A percentile compares a stretch with the other conserved stretches of the same genome.
phyloP scores from a whole-genome alignment of 2,329 filamentous ascomycete genomes.

The Colletotrichum graminicola region DNA sequence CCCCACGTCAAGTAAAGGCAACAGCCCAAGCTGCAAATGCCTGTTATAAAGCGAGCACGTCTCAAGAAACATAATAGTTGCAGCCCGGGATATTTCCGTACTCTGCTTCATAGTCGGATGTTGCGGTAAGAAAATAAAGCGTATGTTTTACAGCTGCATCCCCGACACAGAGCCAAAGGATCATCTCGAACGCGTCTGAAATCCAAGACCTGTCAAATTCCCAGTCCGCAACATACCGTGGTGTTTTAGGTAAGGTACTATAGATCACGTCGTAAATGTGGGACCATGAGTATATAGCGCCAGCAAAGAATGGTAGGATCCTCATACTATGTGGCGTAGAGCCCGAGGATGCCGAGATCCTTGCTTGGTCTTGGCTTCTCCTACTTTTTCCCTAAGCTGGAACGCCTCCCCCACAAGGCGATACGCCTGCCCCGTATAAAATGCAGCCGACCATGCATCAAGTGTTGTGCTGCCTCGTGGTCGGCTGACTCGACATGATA shows the following conservation, averaged over 20 bases:
- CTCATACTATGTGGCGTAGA: too few species aligned
- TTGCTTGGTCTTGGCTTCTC: neutral
- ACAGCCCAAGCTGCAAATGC: neutral
- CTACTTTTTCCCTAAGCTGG: neutral
- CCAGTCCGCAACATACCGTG: neutral
- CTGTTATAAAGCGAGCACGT: constrained; percentile 16
- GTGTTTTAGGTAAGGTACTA: neutral
- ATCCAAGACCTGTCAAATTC: neutral
- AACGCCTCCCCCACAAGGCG: too few species aligned
- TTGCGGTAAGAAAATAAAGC: too few species aligned
- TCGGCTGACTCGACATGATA: neutral
- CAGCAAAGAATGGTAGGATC: too few species aligned
- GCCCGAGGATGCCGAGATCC: neutral
- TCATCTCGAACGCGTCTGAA: neutral
- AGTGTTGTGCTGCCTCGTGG: neutral
- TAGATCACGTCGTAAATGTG: neutral
- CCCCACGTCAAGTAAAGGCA: constrained; percentile 34
- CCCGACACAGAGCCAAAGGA: neutral
- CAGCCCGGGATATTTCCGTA: constrained; percentile 23
- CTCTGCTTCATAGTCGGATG: constrained; percentile 3
- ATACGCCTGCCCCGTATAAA: neutral
- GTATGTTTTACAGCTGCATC: too few species aligned
- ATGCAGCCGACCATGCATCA: neutral
- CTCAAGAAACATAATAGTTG: constrained; percentile 34
- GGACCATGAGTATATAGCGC: too few species aligned